Conservation (phyloP, 371 early-diverging fungal genomes). For the Mortierella sp. region DNA sequence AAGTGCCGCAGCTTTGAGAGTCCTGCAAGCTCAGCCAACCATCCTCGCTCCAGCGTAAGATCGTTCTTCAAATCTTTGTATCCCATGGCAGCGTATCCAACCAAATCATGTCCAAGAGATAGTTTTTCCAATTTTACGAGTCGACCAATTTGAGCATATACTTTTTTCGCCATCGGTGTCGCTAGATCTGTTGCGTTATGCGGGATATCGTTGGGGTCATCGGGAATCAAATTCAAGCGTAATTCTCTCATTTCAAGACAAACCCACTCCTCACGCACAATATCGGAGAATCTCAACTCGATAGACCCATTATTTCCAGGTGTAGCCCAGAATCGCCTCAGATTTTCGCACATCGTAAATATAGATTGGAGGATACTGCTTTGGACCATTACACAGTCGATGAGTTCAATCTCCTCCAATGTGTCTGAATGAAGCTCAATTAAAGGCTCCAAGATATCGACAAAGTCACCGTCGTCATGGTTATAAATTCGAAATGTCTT, state of each 20-base stretch:
- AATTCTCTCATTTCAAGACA: not conserved
- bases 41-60: not conserved
- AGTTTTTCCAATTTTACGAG: not conserved
- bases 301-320: not conserved
- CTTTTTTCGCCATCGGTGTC: not conserved
- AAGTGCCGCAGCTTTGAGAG: not conserved
- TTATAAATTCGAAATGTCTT: not conserved
- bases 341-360: not conserved
- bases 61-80: not conserved
- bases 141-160: not conserved
- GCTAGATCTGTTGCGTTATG: not conserved
- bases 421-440: not conserved
- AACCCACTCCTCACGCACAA: not conserved
- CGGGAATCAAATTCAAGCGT: not conserved
- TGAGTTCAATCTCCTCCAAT: not conserved
- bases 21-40: not conserved
- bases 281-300: not conserved
- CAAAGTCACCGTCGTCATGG: not conserved
- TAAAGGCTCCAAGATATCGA: not conserved
- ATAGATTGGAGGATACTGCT: not conserved
- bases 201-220: not conserved
- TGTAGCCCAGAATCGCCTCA: not conserved
- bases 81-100: not conserved
- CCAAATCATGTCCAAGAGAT: not conserved
- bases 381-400: not conserved